A percentile compares a stretch with the other conserved stretches of the same genome.
These are phyloP conservation scores for Penicillium aurantiogriseum DNA, from an alignment of 2,329 filamentous ascomycete species.

Conservation along the genomic window DNA sequence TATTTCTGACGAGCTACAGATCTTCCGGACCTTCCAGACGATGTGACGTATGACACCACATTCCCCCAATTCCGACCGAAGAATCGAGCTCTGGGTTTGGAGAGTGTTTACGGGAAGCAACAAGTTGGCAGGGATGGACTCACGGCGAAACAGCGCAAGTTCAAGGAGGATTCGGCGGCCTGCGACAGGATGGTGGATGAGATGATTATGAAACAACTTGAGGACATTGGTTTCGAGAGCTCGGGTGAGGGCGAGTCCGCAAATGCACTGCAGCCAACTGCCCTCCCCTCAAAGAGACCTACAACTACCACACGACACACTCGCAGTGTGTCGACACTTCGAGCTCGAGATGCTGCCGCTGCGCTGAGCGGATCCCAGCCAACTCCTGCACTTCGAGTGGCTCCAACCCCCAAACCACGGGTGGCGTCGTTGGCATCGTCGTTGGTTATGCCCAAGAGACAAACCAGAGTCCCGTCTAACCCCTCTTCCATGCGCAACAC, in stretches of 20 bases:
- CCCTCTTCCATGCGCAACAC: conserved; percentile 57
- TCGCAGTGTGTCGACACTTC: conserved; percentile 40
- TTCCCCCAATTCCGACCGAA: conserved; percentile 54
- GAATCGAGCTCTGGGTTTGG: conserved; percentile 54
- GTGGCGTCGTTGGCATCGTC: conserved; percentile 32
- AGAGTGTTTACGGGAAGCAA: conserved; percentile 49
- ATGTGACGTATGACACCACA: conserved; percentile 49
- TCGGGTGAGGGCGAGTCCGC: conserved; percentile 52
- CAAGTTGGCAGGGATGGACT: conserved; percentile 56
- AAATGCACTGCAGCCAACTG: conserved; percentile 24
- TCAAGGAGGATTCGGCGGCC: conserved; percentile 63
- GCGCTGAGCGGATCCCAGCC: conserved; percentile 37
- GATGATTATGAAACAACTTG: conserved; percentile 65
- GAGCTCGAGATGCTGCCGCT: conserved; percentile 42
- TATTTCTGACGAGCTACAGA: conserved; percentile 49
- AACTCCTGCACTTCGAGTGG: conserved; percentile 34
- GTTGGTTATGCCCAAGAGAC: conserved; percentile 39
- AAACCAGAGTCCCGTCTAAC: conserved; percentile 49
- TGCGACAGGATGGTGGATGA: conserved; percentile 65
- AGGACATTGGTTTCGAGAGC: conserved; percentile 61
- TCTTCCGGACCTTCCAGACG: conserved; percentile 47
- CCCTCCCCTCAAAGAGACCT: conserved; percentile 28
- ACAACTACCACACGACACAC: conserved; percentile 20
- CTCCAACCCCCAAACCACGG: conserved; percentile 37
- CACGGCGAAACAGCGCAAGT: conserved; percentile 65